Evolutionary conservation across 2,329 filamentous ascomycete species (phyloP), one percentile per base, ranked within the genome.

Genomic region (Diaporthe velutina): DNA sequence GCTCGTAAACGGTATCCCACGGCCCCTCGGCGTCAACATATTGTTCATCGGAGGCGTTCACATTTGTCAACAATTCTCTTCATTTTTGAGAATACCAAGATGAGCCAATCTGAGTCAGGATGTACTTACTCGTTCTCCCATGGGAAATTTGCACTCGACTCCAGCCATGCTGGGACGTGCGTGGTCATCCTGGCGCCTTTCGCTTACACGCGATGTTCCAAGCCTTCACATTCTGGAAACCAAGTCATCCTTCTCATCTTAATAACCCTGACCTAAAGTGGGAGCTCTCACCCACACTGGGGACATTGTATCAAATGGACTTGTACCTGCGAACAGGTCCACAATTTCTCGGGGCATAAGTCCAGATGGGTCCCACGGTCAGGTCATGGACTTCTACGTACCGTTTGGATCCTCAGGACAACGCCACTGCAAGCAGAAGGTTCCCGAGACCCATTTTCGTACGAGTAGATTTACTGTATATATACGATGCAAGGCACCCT

Each of bases 21-120:
- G 52, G 25, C 9, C 17, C 9, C 15, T 19, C 17, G 8, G 42
- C 3, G 19, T 48, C 42, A 22, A 8, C 7, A 30, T 5, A 19
- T 22, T 30, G 5, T 30, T 54, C 25, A 8, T 19, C 17, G 3
- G 42, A 25, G 19, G 17, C 19, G 22, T 10, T 1, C n/a, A 35
- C 7, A n/a, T 6, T 0, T 4, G 9, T n/a, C 19, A 6, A 35
- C 30, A 6, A 19, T 5, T 1, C 33, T 7, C 10, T 2, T 12
- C 28, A 57, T 57, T 3, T 9, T 33, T 13, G 19, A 22, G 3
- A 25, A 33, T 22, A 3, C 30, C 3, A 9, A 35, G 17, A 42
- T 45, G 15, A 28, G 15, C 38, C 15, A 3, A 7, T 10, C n/a
- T 7, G 58, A 58, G 33, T 58, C 55, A 25, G 22, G 15, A 19